Evolutionary conservation across 2,329 filamentous ascomycete species (phyloP), one percentile per base, ranked within the genome.

Genomic region (Tolypocladium tundrense): DNA sequence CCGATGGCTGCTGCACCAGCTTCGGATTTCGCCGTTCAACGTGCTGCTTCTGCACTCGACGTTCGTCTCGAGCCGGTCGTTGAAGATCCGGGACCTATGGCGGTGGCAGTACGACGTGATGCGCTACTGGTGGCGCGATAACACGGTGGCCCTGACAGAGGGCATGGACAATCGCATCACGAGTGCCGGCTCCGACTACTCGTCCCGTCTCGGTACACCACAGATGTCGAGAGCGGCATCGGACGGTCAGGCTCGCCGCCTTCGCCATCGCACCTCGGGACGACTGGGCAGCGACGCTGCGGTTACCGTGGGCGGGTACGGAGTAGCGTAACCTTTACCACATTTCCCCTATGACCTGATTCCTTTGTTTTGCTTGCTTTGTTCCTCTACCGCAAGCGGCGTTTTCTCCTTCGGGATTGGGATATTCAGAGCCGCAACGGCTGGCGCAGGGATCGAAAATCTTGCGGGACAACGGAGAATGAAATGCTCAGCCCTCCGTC

Each of bases 1-100:
- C 61, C 72, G 77, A 45, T 83, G 81, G 80, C 67, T 83, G 3
- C 70, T 83, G 14, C 77, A 82, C 53, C 75, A 76, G 48, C 70
- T 83, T 45, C 74, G 78, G 41, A 68, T 71, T 16, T 79, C 76
- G 3, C 70, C 77, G 0, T 64, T 81, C 57, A 75, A 79, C 59
- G 77, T 70, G 1, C 68, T 75, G 57, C 64, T 77, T 2, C 69
- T 82, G 9, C 74, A 76, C 59, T 65, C 64, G 9, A 68, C 64
- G 3, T 72, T 73, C 58, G 60, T 63, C 51, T 64, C 61, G 40
- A 67, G 60, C 52, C 60, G 62, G 8, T 64, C 63, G 11, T 62
- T 74, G 13, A 65, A 65, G 39, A 73, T 75, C n/a, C 64, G 65
- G 6, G 70, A 75, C 45, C 56, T 61, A 37, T 63, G 63, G 61